These are phyloP conservation scores for Uronychia setigera DNA, from an alignment of 73 alveolate species.

Conservation along the genomic window DNA sequence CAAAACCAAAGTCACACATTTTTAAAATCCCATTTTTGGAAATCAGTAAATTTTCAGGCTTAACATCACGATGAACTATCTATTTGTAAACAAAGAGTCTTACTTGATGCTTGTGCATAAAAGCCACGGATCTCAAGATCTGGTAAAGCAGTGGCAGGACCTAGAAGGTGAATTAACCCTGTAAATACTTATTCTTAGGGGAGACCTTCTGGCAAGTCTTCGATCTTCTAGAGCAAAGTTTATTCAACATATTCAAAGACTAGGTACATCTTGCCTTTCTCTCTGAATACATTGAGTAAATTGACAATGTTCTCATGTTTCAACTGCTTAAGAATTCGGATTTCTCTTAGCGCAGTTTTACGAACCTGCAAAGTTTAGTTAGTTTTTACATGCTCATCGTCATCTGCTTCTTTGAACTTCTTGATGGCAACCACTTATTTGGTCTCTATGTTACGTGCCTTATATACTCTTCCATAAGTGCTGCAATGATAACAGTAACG, in stretches of 20 bases:
- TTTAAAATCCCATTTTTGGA: slow-evolving; percentile 30
- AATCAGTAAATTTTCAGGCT: slow-evolving; percentile 46
- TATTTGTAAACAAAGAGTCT: background rate
- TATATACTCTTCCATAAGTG: slow-evolving; percentile 57
- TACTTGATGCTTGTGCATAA: slow-evolving; percentile 43
- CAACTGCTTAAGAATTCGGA: slow-evolving; percentile 35
- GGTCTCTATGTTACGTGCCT: slow-evolving; percentile 28
- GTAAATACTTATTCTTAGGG: slow-evolving; percentile 1
- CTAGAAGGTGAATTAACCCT: slow-evolving; percentile 9
- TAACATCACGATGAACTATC: slow-evolving; percentile 60
- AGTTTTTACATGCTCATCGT: slow-evolving; percentile 51
- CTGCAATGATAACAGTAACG: slow-evolving; percentile 12
- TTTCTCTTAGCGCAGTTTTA: slow-evolving; percentile 67
- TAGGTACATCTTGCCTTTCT: slow-evolving; percentile 30
- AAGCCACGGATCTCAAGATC: slow-evolving; percentile 1
- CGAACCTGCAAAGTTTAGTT: slow-evolving; percentile 9
- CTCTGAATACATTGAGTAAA: slow-evolving; percentile 44
- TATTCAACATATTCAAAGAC: slow-evolving; percentile 58
- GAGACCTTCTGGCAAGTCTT: slow-evolving; percentile 25
- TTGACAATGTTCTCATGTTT: slow-evolving; percentile 48
- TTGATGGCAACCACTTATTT: slow-evolving; percentile 50
- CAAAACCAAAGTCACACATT: slow-evolving; percentile 64
- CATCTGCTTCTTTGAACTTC: slow-evolving; percentile 49
- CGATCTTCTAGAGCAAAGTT: slow-evolving; percentile 47
- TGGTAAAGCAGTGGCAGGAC: slow-evolving; percentile 4